Conservation (phyloP, 306 rosid genomes). For the Sophora flavescens region DNA sequence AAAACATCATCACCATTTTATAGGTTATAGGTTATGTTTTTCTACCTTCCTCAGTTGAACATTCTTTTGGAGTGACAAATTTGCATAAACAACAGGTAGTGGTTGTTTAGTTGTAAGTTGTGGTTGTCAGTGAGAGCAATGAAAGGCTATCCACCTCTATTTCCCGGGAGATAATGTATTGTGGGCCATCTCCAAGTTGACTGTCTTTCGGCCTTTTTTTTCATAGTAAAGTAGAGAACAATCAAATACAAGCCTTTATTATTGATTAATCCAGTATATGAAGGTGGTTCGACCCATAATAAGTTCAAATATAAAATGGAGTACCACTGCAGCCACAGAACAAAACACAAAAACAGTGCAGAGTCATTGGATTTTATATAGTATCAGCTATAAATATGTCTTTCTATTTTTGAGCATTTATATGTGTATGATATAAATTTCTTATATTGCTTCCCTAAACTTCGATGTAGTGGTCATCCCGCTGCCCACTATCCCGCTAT, state of each 20-base stretch:
- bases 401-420: no score
- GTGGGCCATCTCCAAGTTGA: no score
- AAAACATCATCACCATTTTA: no score
- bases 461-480: no score
- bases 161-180: constrained; percentile 42
- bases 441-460: no score
- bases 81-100: neutral
- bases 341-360: neutral
- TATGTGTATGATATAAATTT: no score
- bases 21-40: no score
- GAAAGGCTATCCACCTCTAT: constrained; percentile 5
- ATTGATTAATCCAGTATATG: constrained; percentile 1
- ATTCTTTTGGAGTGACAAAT: no score
- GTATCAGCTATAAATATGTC: neutral
- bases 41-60: no score
- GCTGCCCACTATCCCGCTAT: no score
- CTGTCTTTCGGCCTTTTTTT: neutral
- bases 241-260: neutral
- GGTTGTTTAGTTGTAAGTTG: neutral
- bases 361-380: neutral
- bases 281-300: neutral
- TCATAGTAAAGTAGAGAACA: neutral
- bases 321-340: constrained; percentile 33
- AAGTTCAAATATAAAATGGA: neutral
- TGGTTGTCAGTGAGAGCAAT: neutral